Base-by-base conservation (phyloP, 495 filamentous ascomycete genomes). In the Annulohypoxylon stygium region DNA sequence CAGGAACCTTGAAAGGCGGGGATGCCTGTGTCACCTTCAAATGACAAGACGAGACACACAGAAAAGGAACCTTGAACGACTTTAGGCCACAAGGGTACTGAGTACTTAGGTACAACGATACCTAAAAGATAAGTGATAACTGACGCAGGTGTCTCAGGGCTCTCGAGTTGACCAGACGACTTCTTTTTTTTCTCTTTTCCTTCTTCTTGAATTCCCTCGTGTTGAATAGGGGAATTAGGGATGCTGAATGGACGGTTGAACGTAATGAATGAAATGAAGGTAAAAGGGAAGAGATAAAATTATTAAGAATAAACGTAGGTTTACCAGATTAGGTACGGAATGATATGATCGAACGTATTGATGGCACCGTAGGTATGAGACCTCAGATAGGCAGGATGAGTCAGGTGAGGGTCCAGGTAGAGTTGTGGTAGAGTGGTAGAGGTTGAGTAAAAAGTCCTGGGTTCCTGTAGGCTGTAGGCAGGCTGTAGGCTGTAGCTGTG, bases 1-100 rank as follows among this genome's bases (percentile, higher is more conserved):
- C 39, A 62, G 75, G 70, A 78, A 76, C 75, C 73, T 76, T 76
- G 73, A 75, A 75, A 75, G 71, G 74, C 74, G 71, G 74, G 79
- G 81, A 75, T 79, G 75, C 77, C 79, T 77, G 79, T 76, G 66
- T 75, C 70, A 74, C 75, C 67, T 61, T 62, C 68, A 70, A 75
- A 67, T 65, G 65, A 72, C 65, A 65, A 69, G 65, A 72, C 65
- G 61, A 69, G 48, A 53, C 48, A 68, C 30, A 67, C 73, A 59
- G 66, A 30, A 30, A 30, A 54, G 67, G 48, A 67, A 67, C 45
- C 68, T 70, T 69, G 61, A 71, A 30, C 16, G 26, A n/a, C 11
- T 20, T 39, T 58, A 25, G 54, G 54, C 54, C 39, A 50, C 53
- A 59, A 65, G 59, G 61, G 57, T 43, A 43, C 39, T n/a, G 12